These are phyloP conservation scores for Orbilia oligospora DNA, from an alignment of 2,329 filamentous ascomycete genomes.

Conservation along the genomic window DNA sequence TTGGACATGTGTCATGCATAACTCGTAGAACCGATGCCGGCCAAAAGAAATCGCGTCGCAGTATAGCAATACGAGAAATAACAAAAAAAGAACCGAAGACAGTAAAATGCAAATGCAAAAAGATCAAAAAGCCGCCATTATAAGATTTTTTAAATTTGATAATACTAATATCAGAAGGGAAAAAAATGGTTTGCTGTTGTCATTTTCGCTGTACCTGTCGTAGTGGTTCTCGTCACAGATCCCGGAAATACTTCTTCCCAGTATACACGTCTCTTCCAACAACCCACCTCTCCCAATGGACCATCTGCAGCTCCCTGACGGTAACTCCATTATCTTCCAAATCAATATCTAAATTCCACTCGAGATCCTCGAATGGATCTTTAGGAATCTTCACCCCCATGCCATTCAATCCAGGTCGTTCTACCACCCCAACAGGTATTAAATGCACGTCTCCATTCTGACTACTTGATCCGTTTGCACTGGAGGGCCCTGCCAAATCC, in stretches of 20 bases:
- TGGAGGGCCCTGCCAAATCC: conserved; percentile 52
- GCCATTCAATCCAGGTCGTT: conserved; percentile 48
- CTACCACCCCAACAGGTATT: conserved; percentile 55
- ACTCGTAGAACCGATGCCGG: conserved; percentile 13
- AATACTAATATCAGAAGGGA: conserved; percentile 57
- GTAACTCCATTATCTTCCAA: conserved; percentile 63
- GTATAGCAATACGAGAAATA: conserved; percentile 3
- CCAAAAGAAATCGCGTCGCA: conserved; percentile 8
- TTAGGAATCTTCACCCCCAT: conserved; percentile 52
- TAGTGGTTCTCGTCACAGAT: conserved; percentile 58
- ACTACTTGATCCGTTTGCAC: conserved; percentile 13
- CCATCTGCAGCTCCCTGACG: conserved; percentile 63
- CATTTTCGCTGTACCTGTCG: conserved; percentile 34
- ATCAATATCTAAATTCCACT: conserved; percentile 61
- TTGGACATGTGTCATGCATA: neutral
- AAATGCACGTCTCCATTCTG: conserved; percentile 52
- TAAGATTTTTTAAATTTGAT: conserved; percentile 31
- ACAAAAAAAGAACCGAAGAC: conserved; percentile 2
- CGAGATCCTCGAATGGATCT: conserved; percentile 53
- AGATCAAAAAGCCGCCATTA: conserved; percentile 33
- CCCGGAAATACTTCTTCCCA: conserved; percentile 62
- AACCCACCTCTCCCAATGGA: conserved; percentile 64
- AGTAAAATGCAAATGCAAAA: conserved; percentile 19
- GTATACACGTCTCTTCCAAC: conserved; percentile 63
- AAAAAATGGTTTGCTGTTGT: conserved; percentile 31